phyloP scores from a whole-genome alignment of 1,284 basidiomycete species.

The Rhodotorula sp. region DNA sequence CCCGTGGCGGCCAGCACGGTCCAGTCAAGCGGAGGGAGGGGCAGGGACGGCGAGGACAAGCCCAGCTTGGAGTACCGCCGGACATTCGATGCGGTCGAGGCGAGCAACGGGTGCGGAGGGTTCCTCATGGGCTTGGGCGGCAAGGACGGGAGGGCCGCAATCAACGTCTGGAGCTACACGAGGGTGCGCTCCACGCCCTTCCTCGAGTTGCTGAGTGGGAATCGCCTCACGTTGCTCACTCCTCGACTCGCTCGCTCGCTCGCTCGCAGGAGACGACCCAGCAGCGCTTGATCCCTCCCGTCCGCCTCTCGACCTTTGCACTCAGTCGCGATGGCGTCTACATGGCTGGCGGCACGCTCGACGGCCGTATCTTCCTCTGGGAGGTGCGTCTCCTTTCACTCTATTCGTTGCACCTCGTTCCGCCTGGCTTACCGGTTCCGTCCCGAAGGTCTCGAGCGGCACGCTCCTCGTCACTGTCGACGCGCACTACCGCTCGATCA shows the following conservation, averaged over 20 bases:
- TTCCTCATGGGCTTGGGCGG: slow-evolving; percentile 49
- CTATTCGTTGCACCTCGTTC: slow-evolving; percentile 12
- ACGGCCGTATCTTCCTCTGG: slow-evolving; percentile 92
- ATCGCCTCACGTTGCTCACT: background rate
- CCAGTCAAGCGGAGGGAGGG: background rate
- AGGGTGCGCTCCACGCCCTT: slow-evolving; percentile 46
- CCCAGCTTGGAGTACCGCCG: slow-evolving; percentile 28
- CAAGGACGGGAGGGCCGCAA: slow-evolving; percentile 53
- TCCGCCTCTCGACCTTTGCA: slow-evolving; percentile 77
- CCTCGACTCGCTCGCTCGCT: background rate
- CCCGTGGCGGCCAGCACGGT: slow-evolving; percentile 42
- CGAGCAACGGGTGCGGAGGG: slow-evolving; percentile 49
- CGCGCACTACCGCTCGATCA: slow-evolving; percentile 88
- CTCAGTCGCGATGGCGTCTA: slow-evolving; percentile 71
- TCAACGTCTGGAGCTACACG: slow-evolving; percentile 55
- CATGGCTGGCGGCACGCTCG: slow-evolving; percentile 81
- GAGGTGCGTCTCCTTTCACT: slow-evolving; percentile 62
- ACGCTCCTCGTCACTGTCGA: slow-evolving; percentile 87
- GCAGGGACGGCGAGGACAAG: background rate
- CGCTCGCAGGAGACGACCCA: slow-evolving; percentile 56
- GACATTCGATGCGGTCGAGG: slow-evolving; percentile 48
- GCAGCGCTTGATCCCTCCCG: slow-evolving; percentile 82
- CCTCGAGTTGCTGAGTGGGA: background rate
- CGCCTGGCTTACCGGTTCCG: slow-evolving; percentile 3
- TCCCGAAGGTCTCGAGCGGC: slow-evolving; percentile 75